Conservation (phyloP, 2,329 filamentous ascomycete genomes). For the Parafenestella ontariensis region DNA sequence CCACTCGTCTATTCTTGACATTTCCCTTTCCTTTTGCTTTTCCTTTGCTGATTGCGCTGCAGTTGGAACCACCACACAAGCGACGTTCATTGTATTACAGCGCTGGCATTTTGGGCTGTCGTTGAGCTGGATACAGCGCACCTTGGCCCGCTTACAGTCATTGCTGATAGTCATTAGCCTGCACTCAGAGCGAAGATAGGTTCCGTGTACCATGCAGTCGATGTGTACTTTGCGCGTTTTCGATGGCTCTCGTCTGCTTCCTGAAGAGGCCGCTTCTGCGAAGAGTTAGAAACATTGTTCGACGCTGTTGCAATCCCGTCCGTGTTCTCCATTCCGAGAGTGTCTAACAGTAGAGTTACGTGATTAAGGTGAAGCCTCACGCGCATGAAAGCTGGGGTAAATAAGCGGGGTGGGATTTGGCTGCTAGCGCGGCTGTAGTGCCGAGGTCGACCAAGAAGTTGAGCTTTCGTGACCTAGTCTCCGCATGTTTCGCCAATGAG, state of each 20-base stretch:
- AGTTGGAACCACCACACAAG: conserved; percentile 19
- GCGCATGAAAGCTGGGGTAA: background rate
- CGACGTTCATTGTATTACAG: conserved; percentile 13
- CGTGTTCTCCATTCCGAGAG: background rate
- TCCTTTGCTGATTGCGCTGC: conserved; percentile 17
- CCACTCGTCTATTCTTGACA: conserved; percentile 9
- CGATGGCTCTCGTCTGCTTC: conserved; percentile 9
- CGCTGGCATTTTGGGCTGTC: conserved; percentile 22
- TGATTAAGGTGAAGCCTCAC: background rate
- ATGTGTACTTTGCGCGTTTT: conserved; percentile 30
- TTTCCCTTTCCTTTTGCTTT: conserved; percentile 9
- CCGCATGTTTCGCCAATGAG: too few relatives aligned
- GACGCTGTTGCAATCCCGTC: background rate
- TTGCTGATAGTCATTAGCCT: conserved; percentile 16
- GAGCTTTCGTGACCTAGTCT: too few relatives aligned
- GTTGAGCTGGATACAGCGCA: conserved; percentile 21
- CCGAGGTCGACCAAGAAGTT: background rate
- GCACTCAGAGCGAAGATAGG: background rate
- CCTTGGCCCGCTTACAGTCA: conserved; percentile 27
- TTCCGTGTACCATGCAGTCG: conserved; percentile 22
- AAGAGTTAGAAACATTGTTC: conserved; percentile 10
- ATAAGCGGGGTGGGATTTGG: background rate
- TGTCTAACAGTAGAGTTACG: background rate
- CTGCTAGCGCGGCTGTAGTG: background rate
- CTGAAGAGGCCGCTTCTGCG: conserved; percentile 19